Evolutionary conservation across 2,329 filamentous ascomycete species (phyloP), one percentile per base, ranked within the genome.

Genomic region (Celoporthe dispersa): DNA sequence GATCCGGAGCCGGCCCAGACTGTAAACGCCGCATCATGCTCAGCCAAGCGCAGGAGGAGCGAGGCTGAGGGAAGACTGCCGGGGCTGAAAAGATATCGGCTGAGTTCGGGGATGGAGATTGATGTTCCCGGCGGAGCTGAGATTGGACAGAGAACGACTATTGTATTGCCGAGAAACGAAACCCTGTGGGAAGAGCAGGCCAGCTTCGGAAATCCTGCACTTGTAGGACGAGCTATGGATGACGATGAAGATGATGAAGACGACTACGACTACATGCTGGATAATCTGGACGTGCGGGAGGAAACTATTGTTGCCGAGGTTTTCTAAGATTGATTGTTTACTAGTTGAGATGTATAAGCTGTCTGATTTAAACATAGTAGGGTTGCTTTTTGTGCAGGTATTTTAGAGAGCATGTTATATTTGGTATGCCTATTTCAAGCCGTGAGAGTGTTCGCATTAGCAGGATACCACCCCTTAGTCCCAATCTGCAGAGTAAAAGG

Each of bases 161-260:
- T 28, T n/a, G 51, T 55, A 14, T 19, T n/a, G 51, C 53, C 53
- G n/a, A 28, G n/a, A 33, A 57, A 57, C n/a, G 53, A 28, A 19
- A 57, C 25, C 16, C 9, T 57, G 53, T 57, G 53, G 53, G 53
- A 57, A 28, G 53, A 57, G 53, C 53, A 57, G 53, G 31, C 53
- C 12, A n/a, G n/a, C 53, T 57, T 57, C 31, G n/a, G 53, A 31
- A 28, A n/a, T 25, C 53, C 53, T 28, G 22, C 44, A 1, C n/a
- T 57, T 7, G n/a, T 5, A 33, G n/a, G 12, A 1, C n/a, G 53
- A 14, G 25, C 22, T 28, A 28, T 57, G 22, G 51, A 28, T 33
- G 22, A 28, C 11, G 25, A 57, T 11, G 25, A 57, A 33, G 51
- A 55, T 55, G 25, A 57, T 28, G 53, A 57, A 11, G 53, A 57